Evolutionary conservation across 2,329 filamentous ascomycete species (phyloP).

Genomic region (Calonectria pteridis): DNA sequence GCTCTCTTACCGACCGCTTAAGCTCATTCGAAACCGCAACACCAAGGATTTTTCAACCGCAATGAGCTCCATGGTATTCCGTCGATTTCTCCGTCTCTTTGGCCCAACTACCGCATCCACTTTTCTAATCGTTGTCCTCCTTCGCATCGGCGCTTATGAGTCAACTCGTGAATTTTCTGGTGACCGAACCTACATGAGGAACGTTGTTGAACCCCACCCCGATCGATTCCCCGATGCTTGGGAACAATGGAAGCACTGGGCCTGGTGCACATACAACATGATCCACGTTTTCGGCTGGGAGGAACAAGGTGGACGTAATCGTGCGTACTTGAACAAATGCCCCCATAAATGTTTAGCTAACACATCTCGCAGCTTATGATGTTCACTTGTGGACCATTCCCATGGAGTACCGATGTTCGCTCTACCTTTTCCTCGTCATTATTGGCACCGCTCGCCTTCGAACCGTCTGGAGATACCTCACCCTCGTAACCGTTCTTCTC

Average conservation of each 20-base stretch:
- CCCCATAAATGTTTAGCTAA: conserved; percentile 33
- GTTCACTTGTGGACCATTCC: conserved; percentile 74
- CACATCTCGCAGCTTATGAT: conserved; percentile 57
- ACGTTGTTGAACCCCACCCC: conserved; percentile 64
- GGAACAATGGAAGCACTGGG: conserved; percentile 61
- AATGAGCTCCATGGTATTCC: conserved; percentile 64
- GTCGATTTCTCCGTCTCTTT: conserved; percentile 65
- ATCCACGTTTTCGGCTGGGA: conserved; percentile 66
- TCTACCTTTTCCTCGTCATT: conserved; percentile 68
- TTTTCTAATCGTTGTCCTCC: conserved; percentile 58
- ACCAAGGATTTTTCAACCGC: conserved; percentile 57
- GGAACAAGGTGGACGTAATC: conserved; percentile 59
- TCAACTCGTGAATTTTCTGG: conserved; percentile 60
- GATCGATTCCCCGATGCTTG: conserved; percentile 50
- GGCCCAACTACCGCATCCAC: conserved; percentile 65
- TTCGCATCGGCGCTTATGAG: conserved; percentile 62
- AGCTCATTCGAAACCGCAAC: conserved; percentile 55
- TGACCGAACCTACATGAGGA: conserved; percentile 58
- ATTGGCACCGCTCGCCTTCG: conserved; percentile 63
- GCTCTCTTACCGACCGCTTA: conserved; percentile 66
- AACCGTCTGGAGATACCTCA: conserved; percentile 55
- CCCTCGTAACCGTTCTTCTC: conserved; percentile 55
- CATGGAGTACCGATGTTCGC: conserved; percentile 69
- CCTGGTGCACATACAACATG: conserved; percentile 61
- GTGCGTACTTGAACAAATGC: conserved; percentile 44